Base-by-base conservation (phyloP, 305 asterid genomes). In the Stenogyne calaminthoides region DNA sequence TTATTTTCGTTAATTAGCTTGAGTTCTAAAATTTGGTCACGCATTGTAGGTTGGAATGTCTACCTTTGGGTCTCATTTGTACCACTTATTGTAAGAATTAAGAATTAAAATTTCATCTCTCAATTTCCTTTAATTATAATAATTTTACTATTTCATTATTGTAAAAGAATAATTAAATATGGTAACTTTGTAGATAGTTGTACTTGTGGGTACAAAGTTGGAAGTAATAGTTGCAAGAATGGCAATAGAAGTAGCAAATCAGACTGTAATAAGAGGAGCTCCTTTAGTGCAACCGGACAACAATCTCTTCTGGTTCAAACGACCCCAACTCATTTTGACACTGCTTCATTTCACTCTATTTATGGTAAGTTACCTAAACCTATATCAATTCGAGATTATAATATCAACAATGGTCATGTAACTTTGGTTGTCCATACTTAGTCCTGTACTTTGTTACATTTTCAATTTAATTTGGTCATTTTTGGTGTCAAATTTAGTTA, bases 41-140 rank as follows among this genome's bases (percentile, higher is more conserved):
- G 11, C 55, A 20, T 42, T 22, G 51, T 79, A 90, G 97, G 97
- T 73, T 90, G 95, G 95, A 84, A 90, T 69, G 76, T 72, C 37
- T 88, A 76, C 71, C 89, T 90, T 14, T 88, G 97, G 97, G 85
- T 85, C 29, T 87, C 97, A 78, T 83, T 91, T 78, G 44, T 88
- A 18, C 95, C 95, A 15, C 74, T 90, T 27, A 56, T 82, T 1
- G 95, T 88, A 72, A 84, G 91, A 74, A 47, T 55, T 44, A 6
- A 47, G 7, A n/a, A 22, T 70, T n/a, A 62, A 32, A 36, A 15
- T 14, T 40, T 9, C 3, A 1, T n/a, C 9, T 14, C 20, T 47
- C 6, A 40, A 1, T 11, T 44, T n/a, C 1, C 7, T 37, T 37
- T 37, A 34, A 19, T 64, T 7, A 4, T 25, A 5, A 5, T 19